Conservation (phyloP, 306 rosid species). For the Morella rubra region DNA sequence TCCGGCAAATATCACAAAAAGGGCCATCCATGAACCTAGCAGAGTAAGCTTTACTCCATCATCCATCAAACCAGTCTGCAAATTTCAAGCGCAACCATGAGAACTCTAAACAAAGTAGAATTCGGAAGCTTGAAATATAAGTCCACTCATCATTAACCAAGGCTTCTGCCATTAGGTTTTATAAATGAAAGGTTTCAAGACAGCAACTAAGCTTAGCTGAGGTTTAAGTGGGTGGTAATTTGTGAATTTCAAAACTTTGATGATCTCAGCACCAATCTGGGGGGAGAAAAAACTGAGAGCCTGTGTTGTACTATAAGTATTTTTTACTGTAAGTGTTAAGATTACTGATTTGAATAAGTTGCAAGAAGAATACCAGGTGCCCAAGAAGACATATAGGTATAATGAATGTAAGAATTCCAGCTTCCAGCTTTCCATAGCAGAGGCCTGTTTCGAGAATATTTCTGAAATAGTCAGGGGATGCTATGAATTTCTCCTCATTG, state of each 20-base stretch:
- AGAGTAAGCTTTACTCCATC: slow-evolving; percentile 64
- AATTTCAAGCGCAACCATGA: slow-evolving; percentile 26
- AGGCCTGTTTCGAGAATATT: slow-evolving; percentile 57
- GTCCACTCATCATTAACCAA: not conserved
- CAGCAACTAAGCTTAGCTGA: not conserved
- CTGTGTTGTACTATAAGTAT: too few relatives aligned
- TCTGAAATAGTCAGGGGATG: not conserved
- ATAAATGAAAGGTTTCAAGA: not conserved
- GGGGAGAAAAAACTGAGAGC: too few relatives aligned
- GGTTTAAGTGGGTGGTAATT: not conserved
- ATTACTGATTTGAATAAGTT: not conserved
- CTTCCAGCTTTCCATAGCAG: slow-evolving; percentile 95
- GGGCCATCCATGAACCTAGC: slow-evolving; percentile 70
- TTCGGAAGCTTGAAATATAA: slow-evolving; percentile 4
- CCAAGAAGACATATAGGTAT: slow-evolving; percentile 80
- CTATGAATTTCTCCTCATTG: not conserved
- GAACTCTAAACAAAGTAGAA: not conserved
- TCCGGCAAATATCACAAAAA: slow-evolving; percentile 79
- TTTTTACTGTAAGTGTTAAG: not conserved
- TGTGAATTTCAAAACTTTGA: not conserved
- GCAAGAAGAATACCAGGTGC: slow-evolving; percentile 65
- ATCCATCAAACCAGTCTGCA: slow-evolving; percentile 81
- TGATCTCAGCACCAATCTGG: not conserved
- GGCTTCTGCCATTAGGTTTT: not conserved
- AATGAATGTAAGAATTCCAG: slow-evolving; percentile 73